Evolutionary conservation across 345 rosid genomes (phyloP).

Genomic region (Erodium maritimum): DNA sequence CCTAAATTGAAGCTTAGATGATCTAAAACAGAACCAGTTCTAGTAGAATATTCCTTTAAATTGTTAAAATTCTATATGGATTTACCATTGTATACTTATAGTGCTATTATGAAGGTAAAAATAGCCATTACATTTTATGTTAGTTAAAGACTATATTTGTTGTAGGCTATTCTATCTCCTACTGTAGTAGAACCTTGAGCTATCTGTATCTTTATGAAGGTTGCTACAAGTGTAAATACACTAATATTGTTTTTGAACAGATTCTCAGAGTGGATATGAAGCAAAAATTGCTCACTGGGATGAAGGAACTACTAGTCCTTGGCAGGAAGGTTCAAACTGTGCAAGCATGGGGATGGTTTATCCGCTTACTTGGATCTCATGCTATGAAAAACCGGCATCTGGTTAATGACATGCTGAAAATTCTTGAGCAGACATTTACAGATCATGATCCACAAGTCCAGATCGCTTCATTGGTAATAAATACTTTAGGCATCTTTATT

Average conservation of each 20-base stretch:
- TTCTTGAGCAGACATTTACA: conserved; percentile 39
- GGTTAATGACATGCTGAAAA: conserved; percentile 42
- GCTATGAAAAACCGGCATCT: conserved; percentile 29
- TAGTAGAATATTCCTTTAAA: background rate
- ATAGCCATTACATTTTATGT: too few species aligned
- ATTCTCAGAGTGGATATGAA: conserved; percentile 28
- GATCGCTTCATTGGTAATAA: conserved; percentile 41
- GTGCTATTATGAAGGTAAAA: too few species aligned
- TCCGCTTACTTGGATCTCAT: conserved; percentile 30
- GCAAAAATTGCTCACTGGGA: conserved; percentile 21
- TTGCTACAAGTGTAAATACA: background rate
- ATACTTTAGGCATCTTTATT: background rate
- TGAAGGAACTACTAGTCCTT: conserved; percentile 34
- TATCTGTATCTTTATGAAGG: background rate
- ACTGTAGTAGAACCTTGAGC: too few species aligned
- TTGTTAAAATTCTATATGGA: too few species aligned
- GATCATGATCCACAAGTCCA: conserved; percentile 42
- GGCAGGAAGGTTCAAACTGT: conserved; percentile 37
- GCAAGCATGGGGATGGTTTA: conserved; percentile 56
- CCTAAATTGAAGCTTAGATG: background rate
- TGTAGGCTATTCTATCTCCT: too few species aligned
- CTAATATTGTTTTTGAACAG: conserved; percentile 22
- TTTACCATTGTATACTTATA: too few species aligned
- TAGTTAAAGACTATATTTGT: too few species aligned
- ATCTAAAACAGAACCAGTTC: background rate